phyloP scores from a whole-genome alignment of 1,284 basidiomycete species.

The Microbotryomycetes sp. region DNA sequence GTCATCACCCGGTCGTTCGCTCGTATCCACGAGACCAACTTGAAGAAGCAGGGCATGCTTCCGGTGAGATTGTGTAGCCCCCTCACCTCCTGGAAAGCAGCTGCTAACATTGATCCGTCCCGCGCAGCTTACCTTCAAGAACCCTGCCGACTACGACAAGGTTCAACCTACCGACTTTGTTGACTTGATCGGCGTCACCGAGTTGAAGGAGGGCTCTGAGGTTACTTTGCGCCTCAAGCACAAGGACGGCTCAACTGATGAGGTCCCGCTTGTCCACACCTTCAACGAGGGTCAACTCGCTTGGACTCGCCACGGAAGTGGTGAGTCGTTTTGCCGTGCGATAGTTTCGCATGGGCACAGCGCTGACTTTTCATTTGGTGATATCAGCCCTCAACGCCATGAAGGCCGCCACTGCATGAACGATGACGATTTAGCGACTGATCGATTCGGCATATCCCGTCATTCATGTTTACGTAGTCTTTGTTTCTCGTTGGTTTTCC shows the following conservation, averaged over 20 bases:
- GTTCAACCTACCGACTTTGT: constrained; percentile 68
- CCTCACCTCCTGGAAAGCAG: constrained; percentile 10
- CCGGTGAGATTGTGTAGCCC: constrained; percentile 6
- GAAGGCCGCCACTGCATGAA: neutral
- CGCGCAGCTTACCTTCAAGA: constrained; percentile 64
- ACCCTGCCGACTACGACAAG: constrained; percentile 87
- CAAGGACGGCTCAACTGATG: constrained; percentile 54
- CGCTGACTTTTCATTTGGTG: too few relatives aligned
- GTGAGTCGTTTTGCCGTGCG: too few relatives aligned
- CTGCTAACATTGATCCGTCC: constrained; percentile 62
- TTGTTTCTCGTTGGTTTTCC: neutral
- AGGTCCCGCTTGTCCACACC: constrained; percentile 33
- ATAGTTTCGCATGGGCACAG: too few relatives aligned
- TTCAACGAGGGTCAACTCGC: constrained; percentile 34
- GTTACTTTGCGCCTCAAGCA: constrained; percentile 73
- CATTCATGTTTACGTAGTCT: neutral
- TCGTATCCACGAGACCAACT: constrained; percentile 92
- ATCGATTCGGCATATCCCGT: neutral
- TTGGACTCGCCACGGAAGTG: constrained; percentile 14
- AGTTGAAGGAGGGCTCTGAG: constrained; percentile 80
- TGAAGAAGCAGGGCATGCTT: constrained; percentile 76
- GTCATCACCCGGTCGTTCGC: constrained; percentile 94
- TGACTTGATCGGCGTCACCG: constrained; percentile 72
- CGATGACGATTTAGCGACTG: neutral
- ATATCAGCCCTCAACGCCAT: neutral